phyloP scores from a whole-genome alignment of 23 red algal genomes.

The Gracilaria domingensis region DNA sequence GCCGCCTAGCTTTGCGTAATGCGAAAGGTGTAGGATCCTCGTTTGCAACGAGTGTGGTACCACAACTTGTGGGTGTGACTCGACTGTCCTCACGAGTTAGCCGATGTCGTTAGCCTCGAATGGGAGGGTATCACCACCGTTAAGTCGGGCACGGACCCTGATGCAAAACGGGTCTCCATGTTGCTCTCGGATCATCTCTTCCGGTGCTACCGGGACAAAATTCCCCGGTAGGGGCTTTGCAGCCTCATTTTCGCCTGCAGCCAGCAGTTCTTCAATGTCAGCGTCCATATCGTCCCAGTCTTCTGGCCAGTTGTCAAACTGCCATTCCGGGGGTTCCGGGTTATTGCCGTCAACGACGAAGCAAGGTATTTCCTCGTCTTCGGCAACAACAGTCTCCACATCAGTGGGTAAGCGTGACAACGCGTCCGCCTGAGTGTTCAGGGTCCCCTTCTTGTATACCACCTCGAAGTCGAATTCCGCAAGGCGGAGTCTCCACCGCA shows the following conservation, averaged over 20 bases:
- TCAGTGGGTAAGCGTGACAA: not conserved
- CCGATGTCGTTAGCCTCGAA: not conserved
- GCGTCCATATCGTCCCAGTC: not conserved
- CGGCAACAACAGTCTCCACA: not conserved
- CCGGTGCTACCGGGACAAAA: not conserved
- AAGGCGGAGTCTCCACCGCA: slow-evolving; percentile 34
- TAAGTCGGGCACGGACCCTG: not conserved
- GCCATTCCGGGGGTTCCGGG: not conserved
- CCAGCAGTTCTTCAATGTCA: slow-evolving; percentile 11
- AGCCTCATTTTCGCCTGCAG: not conserved
- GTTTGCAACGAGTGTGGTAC: too few species aligned
- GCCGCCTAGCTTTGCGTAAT: too few species aligned
- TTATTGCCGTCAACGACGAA: not conserved
- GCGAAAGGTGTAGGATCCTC: too few species aligned
- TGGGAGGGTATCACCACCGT: not conserved
- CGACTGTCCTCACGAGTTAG: not conserved
- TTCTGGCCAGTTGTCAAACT: not conserved
- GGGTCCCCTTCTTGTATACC: slow-evolving; percentile 31
- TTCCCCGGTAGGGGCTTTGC: not conserved
- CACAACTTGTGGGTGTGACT: not conserved
- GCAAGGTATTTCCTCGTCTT: not conserved
- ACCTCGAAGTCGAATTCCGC: slow-evolving; percentile 49
- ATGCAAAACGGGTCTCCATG: not conserved
- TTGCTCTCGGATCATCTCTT: slow-evolving; percentile 7
- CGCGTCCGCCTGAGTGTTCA: slow-evolving; percentile 5